phyloP scores from a whole-genome alignment of 2,329 filamentous ascomycete species.

The Sclerotinia nivalis region DNA sequence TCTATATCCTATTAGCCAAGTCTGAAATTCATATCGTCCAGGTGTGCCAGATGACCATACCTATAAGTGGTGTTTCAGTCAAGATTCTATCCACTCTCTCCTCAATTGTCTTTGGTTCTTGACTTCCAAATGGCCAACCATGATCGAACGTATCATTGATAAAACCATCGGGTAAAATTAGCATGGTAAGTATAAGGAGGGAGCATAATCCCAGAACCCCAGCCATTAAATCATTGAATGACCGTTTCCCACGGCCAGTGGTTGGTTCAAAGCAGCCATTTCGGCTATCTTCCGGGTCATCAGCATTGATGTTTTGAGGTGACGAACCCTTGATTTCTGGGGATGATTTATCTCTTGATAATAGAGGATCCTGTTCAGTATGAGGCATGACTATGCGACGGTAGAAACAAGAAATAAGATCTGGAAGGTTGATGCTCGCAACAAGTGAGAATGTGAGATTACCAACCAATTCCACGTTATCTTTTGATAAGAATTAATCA shows the following conservation, averaged over 20 bases:
- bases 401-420: not conserved
- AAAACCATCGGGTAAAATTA: conserved; percentile 26
- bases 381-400: not conserved
- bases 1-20: conserved; percentile 52
- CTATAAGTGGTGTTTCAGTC: conserved; percentile 50
- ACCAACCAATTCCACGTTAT: not conserved
- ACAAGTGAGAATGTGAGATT: not conserved
- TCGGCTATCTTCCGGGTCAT: not conserved
- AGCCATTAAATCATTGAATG: conserved; percentile 23
- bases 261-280: conserved; percentile 8
- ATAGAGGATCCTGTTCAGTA: conserved; percentile 39
- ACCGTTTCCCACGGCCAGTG: not conserved
- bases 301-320: conserved; percentile 30
- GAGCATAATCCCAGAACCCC: conserved; percentile 28
- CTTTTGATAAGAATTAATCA: not conserved
- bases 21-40: not conserved
- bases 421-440: not conserved
- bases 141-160: conserved; percentile 12
- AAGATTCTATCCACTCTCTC: conserved; percentile 48
- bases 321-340: conserved; percentile 38
- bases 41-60: conserved; percentile 36
- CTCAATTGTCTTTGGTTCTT: conserved; percentile 35
- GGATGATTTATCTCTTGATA: conserved; percentile 34
- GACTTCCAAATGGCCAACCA: conserved; percentile 20
- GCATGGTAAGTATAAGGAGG: conserved; percentile 24